Base-by-base conservation (phyloP, 352 stramenopile species). In the Phytophthora constricta region DNA sequence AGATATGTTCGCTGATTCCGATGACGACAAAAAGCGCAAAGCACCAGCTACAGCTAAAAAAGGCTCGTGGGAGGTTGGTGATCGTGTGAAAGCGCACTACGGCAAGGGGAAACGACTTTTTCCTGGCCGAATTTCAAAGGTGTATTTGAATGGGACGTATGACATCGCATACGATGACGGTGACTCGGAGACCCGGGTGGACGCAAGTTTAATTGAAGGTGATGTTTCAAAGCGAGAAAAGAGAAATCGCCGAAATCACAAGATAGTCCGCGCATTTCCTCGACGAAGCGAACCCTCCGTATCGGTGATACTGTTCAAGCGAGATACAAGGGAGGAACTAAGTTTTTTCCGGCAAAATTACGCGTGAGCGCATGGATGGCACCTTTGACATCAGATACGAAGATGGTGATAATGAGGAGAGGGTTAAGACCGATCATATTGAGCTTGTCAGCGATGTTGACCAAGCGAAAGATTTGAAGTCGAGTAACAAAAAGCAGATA, bases 131-230 rank as follows among this genome's bases (percentile, higher is more conserved):
- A 87, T 96, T 46, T 60, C 49, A 0, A 70, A 85, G 10, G 79
- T 80, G 20, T 72, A 84, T 22, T 72, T 73, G 2, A 84, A 96
- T 61, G 87, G 80, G 1, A 89, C 79, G 0, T 90, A 81, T 52
- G 85, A 93, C 58, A 68, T 92, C 48, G 65, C 82, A 22, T 92
- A 91, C 52, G 69, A 87, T 3, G 85, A 91, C 22, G 81, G 81
- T 9, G 81, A 91, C 49, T 70, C 70, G 0, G 79, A 90, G 45
- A 45, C 60, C 23, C 65, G 70, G 1, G 73, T 92, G 4, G 63
- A 82, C 4, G 56, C 59, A 16, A 53, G 41, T 1, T 65, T 76
- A 5, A 77, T 80, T 41, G 55, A 82, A 63, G 26, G 7, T 31
- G 55, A n/a, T 3, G 50, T 62, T 1, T 26, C 45, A 58, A 46